A percentile compares a stretch with the other conserved stretches of the same genome.
Conservation (phyloP, 2,329 filamentous ascomycete genomes). For the Metarhizium robertsii region DNA sequence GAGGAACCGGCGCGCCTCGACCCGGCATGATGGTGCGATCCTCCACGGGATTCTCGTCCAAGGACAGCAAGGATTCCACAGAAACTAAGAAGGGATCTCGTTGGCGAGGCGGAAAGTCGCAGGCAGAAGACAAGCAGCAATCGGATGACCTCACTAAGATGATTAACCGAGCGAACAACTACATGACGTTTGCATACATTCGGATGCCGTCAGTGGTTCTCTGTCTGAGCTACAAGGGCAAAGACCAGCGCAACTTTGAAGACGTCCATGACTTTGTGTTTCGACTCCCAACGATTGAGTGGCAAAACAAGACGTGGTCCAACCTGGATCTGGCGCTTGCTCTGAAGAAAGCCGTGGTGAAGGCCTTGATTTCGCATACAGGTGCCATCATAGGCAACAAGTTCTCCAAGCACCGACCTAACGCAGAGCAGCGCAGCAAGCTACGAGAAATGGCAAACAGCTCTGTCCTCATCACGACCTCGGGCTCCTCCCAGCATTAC, state of each 20-base stretch:
- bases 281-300: slow-evolving; percentile 86
- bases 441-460: slow-evolving; percentile 78
- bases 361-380: slow-evolving; percentile 87
- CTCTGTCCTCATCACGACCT: slow-evolving; percentile 50
- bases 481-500: slow-evolving; percentile 25
- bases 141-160: slow-evolving; percentile 93
- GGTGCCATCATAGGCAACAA: slow-evolving; percentile 98
- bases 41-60: slow-evolving; percentile 34
- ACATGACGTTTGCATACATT: slow-evolving; percentile 94
- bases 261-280: slow-evolving; percentile 98
- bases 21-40: slow-evolving; percentile 34
- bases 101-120: slow-evolving; percentile 42
- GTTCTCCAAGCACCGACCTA: slow-evolving; percentile 80
- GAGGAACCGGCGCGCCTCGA: slow-evolving; percentile 28
- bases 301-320: slow-evolving; percentile 98
- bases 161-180: slow-evolving; percentile 90
- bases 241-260: slow-evolving; percentile 88
- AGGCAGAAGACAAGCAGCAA: slow-evolving; percentile 48
- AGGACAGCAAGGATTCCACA: slow-evolving; percentile 26
- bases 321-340: slow-evolving; percentile 89
- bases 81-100: slow-evolving; percentile 37
- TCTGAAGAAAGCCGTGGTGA: slow-evolving; percentile 89
- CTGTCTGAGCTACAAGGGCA: slow-evolving; percentile 93
- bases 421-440: slow-evolving; percentile 65
- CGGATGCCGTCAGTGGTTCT: slow-evolving; percentile 92